Percentiles rank a stretch among this genome's conserved stretches.
Conservation (phyloP, 2,329 filamentous ascomycete species). For the Beauveria sp. region DNA sequence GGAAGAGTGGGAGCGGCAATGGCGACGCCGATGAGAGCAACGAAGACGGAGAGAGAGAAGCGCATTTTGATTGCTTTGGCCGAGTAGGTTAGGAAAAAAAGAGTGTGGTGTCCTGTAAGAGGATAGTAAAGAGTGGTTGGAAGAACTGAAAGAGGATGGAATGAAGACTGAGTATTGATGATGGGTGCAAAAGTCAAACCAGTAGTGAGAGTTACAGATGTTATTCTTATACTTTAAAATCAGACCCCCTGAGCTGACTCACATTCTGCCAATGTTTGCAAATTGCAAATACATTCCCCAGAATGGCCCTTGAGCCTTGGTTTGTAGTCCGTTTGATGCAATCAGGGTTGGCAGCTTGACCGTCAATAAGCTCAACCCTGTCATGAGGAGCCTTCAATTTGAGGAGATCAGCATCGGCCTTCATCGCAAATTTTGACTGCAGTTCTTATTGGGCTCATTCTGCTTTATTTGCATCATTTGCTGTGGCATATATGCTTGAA, state of each 20-base stretch:
- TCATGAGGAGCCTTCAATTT: not conserved
- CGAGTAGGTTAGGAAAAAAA: not conserved
- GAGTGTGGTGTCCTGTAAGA: conserved; percentile 10
- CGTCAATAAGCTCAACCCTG: not conserved
- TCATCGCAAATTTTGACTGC: not conserved
- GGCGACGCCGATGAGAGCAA: conserved; percentile 15
- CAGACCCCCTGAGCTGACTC: not conserved
- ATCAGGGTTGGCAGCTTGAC: not conserved
- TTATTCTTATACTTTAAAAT: conserved; percentile 1
- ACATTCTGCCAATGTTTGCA: not conserved
- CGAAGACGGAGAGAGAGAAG: conserved; percentile 15
- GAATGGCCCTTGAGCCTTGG: not conserved
- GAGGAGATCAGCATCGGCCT: not conserved
- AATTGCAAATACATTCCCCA: not conserved
- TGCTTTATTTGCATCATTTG: no score
- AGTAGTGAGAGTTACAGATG: not conserved
- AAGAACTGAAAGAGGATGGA: not conserved
- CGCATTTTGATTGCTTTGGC: conserved; percentile 15
- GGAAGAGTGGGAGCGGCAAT: conserved; percentile 9
- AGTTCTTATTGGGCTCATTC: no score
- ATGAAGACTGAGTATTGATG: not conserved
- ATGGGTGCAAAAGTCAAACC: not conserved
- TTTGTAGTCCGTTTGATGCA: not conserved
- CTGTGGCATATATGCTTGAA: no score
- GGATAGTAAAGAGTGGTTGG: conserved; percentile 11